Base-by-base conservation (phyloP, 805 yeast species). In the Metschnikowia lunata region DNA sequence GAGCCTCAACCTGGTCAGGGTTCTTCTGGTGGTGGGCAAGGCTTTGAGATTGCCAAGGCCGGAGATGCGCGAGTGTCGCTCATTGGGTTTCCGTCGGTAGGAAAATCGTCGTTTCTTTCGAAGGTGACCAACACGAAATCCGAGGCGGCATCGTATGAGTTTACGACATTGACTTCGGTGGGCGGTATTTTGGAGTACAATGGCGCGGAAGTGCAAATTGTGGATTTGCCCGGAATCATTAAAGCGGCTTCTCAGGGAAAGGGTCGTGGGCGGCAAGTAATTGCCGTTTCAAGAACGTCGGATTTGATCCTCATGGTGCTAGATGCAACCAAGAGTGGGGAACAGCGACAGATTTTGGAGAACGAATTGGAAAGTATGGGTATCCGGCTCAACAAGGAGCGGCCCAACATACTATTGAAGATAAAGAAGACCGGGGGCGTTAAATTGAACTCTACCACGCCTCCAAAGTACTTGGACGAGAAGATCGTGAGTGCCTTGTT, bases 21-120 rank as follows among this genome's bases (percentile, higher is more conserved):
- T 3, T 75, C 85, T 12, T 76, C 81, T 26, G 88, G 88, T 9
- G 80, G 79, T 44, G 96, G 96, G 1, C 83, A 82, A 44, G 96
- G 96, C 1, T 91, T 91, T 62, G 99, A 93, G 66, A 97, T 91
- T 2, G 81, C 88, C 36, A 91, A 93, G 64, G 84, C 93, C 37
- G 98, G 98, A 33, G 97, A 91, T 73, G 97, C 98, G 0, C 77
- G 99, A 55, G 96, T 88, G 2, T 95, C 95, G 14, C 72, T 91
- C 43, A 90, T 93, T 65, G 99, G 99, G 28, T 91, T 90, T 63
- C 99, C 99, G 13, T 90, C 97, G 1, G 99, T 93, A 23, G 99
- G 99, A 62, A 91, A 91, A 58, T 90, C 97, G 1, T 88, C 96
- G 2, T 80, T 91, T 52, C 72, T 91, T 47, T 82, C 88, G 14